phyloP scores from a whole-genome alignment of 306 rosid genomes.

The Hippophae gyantsensis region DNA sequence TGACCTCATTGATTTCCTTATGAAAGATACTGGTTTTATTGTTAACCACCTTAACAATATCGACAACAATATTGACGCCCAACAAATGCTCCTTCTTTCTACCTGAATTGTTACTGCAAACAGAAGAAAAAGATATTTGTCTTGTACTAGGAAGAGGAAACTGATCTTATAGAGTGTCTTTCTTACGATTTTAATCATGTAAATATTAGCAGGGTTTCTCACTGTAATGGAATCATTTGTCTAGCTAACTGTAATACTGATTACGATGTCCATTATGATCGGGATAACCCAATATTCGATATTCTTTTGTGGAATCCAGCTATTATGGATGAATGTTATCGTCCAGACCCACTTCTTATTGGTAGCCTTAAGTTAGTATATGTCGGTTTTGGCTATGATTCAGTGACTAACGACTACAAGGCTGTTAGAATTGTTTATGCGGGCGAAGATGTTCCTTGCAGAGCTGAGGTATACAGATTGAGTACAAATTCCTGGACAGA shows the following conservation, averaged over 20 bases:
- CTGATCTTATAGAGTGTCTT: no score
- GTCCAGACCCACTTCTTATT: neutral
- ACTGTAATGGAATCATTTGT: constrained; percentile 16
- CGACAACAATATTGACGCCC: no score
- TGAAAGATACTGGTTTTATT: neutral
- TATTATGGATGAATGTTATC: no score
- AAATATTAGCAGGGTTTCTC: neutral
- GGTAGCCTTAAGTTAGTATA: neutral
- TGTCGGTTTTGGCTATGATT: constrained; percentile 11
- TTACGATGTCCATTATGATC: no score
- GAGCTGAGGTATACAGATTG: constrained; percentile 5
- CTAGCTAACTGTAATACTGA: neutral
- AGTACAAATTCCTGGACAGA: constrained; percentile 9
- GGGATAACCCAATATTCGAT: no score
- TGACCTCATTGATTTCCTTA: neutral
- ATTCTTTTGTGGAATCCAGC: constrained; percentile 9
- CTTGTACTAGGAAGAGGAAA: no score
- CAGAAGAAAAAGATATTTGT: no score
- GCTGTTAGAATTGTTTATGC: neutral
- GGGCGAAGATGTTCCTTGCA: neutral
- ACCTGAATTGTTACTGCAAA: no score
- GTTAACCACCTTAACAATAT: neutral
- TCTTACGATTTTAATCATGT: no score
- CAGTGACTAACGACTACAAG: neutral
- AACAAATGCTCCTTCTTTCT: no score